phyloP scores from a whole-genome alignment of 129 eudicot genomes.

The Artemisia annua region DNA sequence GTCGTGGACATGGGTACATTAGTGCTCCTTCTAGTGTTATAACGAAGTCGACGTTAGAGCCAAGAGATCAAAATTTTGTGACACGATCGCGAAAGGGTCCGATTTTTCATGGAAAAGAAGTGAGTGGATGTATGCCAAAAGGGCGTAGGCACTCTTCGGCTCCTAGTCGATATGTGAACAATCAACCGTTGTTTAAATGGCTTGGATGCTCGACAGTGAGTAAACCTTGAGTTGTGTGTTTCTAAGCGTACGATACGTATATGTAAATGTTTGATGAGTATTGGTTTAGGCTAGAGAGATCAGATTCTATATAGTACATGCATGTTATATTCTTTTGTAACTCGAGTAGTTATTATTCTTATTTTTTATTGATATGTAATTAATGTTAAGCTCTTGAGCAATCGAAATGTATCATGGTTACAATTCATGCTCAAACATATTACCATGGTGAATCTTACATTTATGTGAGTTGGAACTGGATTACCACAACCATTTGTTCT shows the following conservation, averaged over 20 bases:
- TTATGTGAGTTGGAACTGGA: no score
- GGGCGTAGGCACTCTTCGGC: constrained; percentile 69
- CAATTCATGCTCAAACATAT: background rate
- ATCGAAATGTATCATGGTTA: background rate
- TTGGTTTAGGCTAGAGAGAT: constrained; percentile 16
- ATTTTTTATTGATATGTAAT: constrained; percentile 7
- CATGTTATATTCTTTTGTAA: constrained; percentile 28
- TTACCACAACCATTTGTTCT: no score
- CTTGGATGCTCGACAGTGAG: constrained; percentile 34
- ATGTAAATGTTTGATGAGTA: constrained; percentile 13
- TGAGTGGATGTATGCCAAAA: constrained; percentile 74
- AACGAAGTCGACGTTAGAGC: background rate
- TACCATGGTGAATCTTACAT: background rate
- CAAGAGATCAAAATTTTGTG: constrained; percentile 24
- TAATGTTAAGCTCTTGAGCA: background rate
- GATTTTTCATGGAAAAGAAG: constrained; percentile 36
- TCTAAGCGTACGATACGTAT: background rate
- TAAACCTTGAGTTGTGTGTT: constrained; percentile 23
- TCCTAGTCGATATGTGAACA: constrained; percentile 68
- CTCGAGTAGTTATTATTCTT: background rate
- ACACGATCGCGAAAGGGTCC: constrained; percentile 17
- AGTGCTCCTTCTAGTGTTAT: background rate
- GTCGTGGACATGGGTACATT: constrained; percentile 17
- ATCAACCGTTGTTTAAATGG: constrained; percentile 38
- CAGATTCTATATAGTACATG: constrained; percentile 7